These are phyloP conservation scores for Xylariaceae sp. DNA, from an alignment of 2,329 filamentous ascomycete genomes.

Conservation along the genomic window DNA sequence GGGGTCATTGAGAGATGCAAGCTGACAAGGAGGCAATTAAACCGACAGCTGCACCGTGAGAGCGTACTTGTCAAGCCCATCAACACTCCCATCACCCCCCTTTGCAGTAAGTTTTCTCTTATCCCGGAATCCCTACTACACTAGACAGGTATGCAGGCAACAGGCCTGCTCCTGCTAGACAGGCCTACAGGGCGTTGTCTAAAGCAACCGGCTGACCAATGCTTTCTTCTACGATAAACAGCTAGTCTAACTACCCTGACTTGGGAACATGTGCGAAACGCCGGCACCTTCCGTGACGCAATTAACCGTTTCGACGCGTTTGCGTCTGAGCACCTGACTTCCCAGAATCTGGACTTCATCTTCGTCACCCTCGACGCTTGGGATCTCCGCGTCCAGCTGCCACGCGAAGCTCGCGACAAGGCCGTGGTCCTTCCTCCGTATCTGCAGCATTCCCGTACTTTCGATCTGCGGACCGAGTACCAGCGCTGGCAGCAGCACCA, in stretches of 20 bases:
- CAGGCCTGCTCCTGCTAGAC: too few species aligned
- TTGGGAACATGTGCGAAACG: conserved; percentile 98
- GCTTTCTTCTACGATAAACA: conserved; percentile 35
- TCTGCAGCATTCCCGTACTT: conserved; percentile 94
- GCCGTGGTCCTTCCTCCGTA: conserved; percentile 94
- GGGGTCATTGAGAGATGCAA: neutral
- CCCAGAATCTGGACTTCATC: conserved; percentile 91
- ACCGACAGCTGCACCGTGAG: conserved; percentile 75
- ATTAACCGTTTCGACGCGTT: conserved; percentile 93
- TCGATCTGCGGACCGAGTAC: conserved; percentile 95
- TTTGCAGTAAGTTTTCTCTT: conserved; percentile 78
- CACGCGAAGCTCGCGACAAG: conserved; percentile 96
- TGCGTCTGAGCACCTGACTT: conserved; percentile 82
- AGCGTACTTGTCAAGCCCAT: conserved; percentile 96
- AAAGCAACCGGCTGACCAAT: conserved; percentile 11
- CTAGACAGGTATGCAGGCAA: too few species aligned
- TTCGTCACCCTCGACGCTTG: conserved; percentile 98
- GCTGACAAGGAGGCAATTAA: conserved; percentile 7
- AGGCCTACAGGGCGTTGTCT: too few species aligned
- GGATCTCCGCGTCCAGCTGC: conserved; percentile 96
- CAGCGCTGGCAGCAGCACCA: conserved; percentile 98
- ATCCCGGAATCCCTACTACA: too few species aligned
- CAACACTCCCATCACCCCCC: conserved; percentile 96
- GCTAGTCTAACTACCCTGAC: conserved; percentile 95
- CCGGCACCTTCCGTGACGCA: conserved; percentile 94